Evolutionary conservation across 176 grass and related monocot species (phyloP), one percentile per base, ranked within the genome.

Genomic region (Cenchrus americanus): DNA sequence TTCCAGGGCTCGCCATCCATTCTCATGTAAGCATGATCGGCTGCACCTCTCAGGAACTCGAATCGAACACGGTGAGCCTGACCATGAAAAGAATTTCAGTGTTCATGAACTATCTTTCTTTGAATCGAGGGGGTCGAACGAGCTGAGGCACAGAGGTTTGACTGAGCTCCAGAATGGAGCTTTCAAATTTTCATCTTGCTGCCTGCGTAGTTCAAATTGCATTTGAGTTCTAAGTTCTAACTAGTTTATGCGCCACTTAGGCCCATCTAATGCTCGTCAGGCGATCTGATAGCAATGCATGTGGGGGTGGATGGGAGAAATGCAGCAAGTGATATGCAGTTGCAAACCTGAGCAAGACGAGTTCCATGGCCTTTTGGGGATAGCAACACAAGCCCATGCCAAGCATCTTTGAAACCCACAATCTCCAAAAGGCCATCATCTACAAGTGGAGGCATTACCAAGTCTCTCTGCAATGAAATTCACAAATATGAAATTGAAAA

Each of bases 1-100:
- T 94, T 98, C 96, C 96, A 98, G 79, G 96, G 96, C 66, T 98
- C 96, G 27, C 96, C 96, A 76, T 98, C 96, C 32, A 98, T 86
- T 95, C 93, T 89, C 96, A 98, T 98, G 87, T 94, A 98, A 60
- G 93, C 69, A 83, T 96, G 89, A 46, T 92, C 78, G 23, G 68
- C 74, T 41, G 83, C 80, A 49, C 93, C 91, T 59, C 88, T 87
- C 77, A 24, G 85, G 78, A 96, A 98, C 71, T 94, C 82, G 63
- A 98, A 94, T 85, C 83, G 86, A 79, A 98, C 82, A 22, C 91
- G 80, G 24, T 95, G 85, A 64, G 93, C 96, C 96, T 96, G 77
- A 18, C 46, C 52, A 66, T 51, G 40, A 87, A 46, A 73, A 30
- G 48, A 73, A 60, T 14, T 50, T 55, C 47, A 50, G 43, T 76